Evolutionary conservation across 2,329 filamentous ascomycete genomes (phyloP), one percentile per base, ranked within the genome.

Genomic region (Exserohilum rostratum): DNA sequence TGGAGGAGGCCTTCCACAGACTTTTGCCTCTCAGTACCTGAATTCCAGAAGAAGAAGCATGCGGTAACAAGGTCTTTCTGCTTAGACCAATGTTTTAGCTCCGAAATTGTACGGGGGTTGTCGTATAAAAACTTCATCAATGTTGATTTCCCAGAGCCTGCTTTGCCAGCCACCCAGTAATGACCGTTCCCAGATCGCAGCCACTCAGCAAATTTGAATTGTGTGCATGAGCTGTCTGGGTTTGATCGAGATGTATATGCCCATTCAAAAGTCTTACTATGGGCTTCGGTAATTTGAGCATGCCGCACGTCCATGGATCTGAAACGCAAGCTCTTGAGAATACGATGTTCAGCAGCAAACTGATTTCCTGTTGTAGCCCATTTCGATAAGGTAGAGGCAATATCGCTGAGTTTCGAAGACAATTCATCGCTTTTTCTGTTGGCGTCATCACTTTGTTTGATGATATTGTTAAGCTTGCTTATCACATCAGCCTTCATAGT

Each of bases 141-240:
- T 0, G 77, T 81, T 0, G 77, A 80, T 50, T 82, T 81, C 9
- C 79, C 80, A 12, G 77, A 78, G 0, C 79, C 79, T 2, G 78
- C 74, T 39, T 79, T 80, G 2, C 79, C 80, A 20, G 69, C 73
- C 11, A 81, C 73, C 73, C 76, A 66, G 45, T 62, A 66, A 2
- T 60, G 25, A 1, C 27, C 39, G 6, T 51, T 33, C 4, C 50
- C 40, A 27, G 31, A 31, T 25, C 43, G 18, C 5, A 66, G 43
- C 64, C 64, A 65, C 1, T 56, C 31, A 5, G 44, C 15, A 30
- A 61, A 61, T n/a, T 33, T n/a, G 31, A 33, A 33, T 5, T 33
- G 31, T n/a, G 12, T n/a, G 9, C 31, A 33, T 13, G 31, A 33
- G 12, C 3, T 12, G 13, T 33, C 31, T 6, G 31, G 5, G 15